Conservation (phyloP, 2,329 filamentous ascomycete genomes). For the Ceratocystis colombiana region DNA sequence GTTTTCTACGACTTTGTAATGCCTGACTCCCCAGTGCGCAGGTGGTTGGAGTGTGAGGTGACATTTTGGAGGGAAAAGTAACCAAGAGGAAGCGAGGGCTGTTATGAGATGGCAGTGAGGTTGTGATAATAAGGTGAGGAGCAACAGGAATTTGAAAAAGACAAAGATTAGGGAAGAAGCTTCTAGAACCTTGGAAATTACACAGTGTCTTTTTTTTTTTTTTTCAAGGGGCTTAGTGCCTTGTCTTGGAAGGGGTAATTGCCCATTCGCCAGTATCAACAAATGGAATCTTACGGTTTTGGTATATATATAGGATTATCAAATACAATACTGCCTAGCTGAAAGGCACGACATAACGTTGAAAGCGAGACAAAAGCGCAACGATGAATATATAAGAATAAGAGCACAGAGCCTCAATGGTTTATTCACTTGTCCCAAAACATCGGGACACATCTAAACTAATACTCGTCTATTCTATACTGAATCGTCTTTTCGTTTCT, state of each 20-base stretch:
- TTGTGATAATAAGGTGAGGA: no score
- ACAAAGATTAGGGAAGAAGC: no score
- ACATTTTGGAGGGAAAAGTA: background rate
- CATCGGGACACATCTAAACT: background rate
- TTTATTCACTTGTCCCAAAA: background rate
- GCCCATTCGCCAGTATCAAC: no score
- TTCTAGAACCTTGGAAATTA: no score
- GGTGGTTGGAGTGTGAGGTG: background rate
- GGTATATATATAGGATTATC: no score
- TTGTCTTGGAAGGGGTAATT: no score
- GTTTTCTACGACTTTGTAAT: background rate
- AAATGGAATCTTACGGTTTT: no score
- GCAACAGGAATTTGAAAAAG: no score
- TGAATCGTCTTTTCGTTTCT: background rate
- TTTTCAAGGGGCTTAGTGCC: no score
- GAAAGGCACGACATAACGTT: background rate
- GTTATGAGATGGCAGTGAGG: background rate
- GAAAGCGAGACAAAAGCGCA: background rate
- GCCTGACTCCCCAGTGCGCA: background rate
- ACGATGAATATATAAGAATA: background rate
- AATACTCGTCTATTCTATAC: conserved; percentile 15
- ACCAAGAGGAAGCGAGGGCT: background rate
- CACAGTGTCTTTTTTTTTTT: no score
- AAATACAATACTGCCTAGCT: no score
- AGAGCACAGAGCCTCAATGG: background rate